Base-by-base conservation (phyloP, 2,329 filamentous ascomycete genomes). In the Sphaerulina musiva region DNA sequence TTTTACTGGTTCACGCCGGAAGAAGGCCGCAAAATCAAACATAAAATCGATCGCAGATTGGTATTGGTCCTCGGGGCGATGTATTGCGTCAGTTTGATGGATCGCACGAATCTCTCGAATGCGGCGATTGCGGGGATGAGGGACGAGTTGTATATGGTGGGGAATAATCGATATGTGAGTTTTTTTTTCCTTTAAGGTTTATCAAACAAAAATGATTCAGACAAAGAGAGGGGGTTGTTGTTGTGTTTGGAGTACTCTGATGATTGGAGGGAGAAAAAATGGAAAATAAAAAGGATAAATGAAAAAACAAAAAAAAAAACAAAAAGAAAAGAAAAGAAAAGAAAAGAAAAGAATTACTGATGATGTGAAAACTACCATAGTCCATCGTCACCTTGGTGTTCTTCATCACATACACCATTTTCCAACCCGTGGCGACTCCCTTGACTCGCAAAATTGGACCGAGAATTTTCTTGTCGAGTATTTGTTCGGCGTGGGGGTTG, bases 11-110 rank as follows among this genome's bases (percentile, higher is more conserved):
- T 84, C 68, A 77, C 80, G 1, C 76, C 76, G 0, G 69, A 75
- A 14, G 83, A 92, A 70, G 80, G 87, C 71, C 80, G 74, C 65
- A 78, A 72, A 36, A 87, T 93, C 64, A 81, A 89, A 43, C 76
- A 78, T 49, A 80, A 81, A 12, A 56, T 56, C 26, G 53, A 56
- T 34, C 44, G 44, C 17, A 44, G 53, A 31, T 34, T 56, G 1
- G 53, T 56, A 0, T 34, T 47, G 7, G 20, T 56, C 2, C 44
- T 53, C 12, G 53, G 53, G 8, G 26, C 32, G 3, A 56, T 56
- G 44, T 52, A 56, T 39, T 51, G 48, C 9, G 48, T 46, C 20
- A 47, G 43, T 23, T 34, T 52, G 31, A 48, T 56, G 44, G 53
- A 56, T 14, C 36, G 48, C 23, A 40, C 46, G 10, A 52, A 48